Percentiles rank a stretch among this genome's conserved stretches.
phyloP scores from a whole-genome alignment of 2,329 filamentous ascomycete genomes.

The Didymella pomorum region DNA sequence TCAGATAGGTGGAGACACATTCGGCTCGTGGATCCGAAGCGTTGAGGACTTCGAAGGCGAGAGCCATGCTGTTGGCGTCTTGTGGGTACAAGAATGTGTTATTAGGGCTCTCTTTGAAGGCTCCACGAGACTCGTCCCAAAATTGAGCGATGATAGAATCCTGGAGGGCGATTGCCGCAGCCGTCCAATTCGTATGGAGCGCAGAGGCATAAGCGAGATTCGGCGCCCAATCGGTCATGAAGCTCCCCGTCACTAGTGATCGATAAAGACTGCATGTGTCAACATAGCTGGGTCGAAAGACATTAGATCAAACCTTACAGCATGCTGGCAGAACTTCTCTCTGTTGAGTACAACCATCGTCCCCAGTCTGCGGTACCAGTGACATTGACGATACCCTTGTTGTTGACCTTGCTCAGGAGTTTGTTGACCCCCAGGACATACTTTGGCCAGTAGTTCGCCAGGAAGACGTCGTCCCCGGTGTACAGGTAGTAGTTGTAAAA shows the following conservation, averaged over 20 bases:
- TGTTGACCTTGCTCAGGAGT: constrained; percentile 50
- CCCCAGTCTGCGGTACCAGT: constrained; percentile 62
- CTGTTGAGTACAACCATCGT: constrained; percentile 45
- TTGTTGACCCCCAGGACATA: constrained; percentile 60
- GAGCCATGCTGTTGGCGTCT: constrained; percentile 62
- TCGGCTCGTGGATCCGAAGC: constrained; percentile 48
- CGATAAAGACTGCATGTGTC: constrained; percentile 3
- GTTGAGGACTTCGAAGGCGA: constrained; percentile 57
- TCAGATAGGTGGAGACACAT: constrained; percentile 56
- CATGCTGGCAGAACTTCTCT: constrained; percentile 17
- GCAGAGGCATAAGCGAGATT: background rate
- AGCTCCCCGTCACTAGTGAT: constrained; percentile 1
- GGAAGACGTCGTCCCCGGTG: constrained; percentile 60
- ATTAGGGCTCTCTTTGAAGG: constrained; percentile 52
- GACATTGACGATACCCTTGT: constrained; percentile 59
- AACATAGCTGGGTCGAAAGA: constrained; percentile 7
- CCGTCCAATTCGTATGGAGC: background rate
- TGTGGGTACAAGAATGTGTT: constrained; percentile 58
- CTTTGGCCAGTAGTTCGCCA: constrained; percentile 57
- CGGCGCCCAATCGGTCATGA: background rate
- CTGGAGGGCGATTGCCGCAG: constrained; percentile 1
- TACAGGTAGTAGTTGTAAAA: constrained; percentile 67
- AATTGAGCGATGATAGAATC: constrained; percentile 38
- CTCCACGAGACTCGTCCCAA: constrained; percentile 37
- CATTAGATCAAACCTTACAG: constrained; percentile 9